These are phyloP conservation scores for Macrocybe gigantea DNA, from an alignment of 768 basidiomycete species.

Conservation along the genomic window DNA sequence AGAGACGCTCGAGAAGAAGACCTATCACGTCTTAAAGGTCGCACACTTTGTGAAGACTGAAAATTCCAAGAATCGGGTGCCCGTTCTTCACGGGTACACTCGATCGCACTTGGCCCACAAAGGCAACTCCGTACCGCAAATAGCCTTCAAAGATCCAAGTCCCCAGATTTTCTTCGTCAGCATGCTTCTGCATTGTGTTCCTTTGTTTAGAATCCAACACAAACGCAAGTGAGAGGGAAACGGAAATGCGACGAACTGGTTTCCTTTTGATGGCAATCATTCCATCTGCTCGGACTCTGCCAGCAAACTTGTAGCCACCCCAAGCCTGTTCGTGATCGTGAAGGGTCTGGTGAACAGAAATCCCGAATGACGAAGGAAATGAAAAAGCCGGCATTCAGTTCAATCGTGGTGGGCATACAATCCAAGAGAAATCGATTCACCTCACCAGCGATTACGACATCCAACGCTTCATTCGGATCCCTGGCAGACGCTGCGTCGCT, in stretches of 20 bases:
- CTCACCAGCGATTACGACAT: slow-evolving; percentile 35
- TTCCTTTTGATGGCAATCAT: slow-evolving; percentile 54
- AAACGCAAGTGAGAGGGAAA: slow-evolving; percentile 1
- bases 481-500: not conserved
- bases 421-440: slow-evolving; percentile 12
- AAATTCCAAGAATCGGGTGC: slow-evolving; percentile 41
- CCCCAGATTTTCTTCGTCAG: slow-evolving; percentile 32
- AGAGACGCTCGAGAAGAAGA: slow-evolving; percentile 2
- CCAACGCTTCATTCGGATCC: slow-evolving; percentile 16
- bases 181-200: slow-evolving; percentile 30
- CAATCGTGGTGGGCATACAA: too few relatives aligned
- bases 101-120: slow-evolving; percentile 52
- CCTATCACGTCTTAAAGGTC: slow-evolving; percentile 7
- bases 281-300: slow-evolving; percentile 55
- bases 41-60: slow-evolving; percentile 45
- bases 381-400: slow-evolving; percentile 8
- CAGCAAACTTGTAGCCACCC: slow-evolving; percentile 59
- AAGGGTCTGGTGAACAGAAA: slow-evolving; percentile 36
- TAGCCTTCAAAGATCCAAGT: slow-evolving; percentile 57
- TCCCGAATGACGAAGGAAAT: slow-evolving; percentile 1
- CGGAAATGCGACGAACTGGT: slow-evolving; percentile 32
- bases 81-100: slow-evolving; percentile 23
- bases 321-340: slow-evolving; percentile 53
- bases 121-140: slow-evolving; percentile 37
- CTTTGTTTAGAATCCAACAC: not conserved